phyloP scores from a whole-genome alignment of 768 basidiomycete species.

The Boletales sp. region DNA sequence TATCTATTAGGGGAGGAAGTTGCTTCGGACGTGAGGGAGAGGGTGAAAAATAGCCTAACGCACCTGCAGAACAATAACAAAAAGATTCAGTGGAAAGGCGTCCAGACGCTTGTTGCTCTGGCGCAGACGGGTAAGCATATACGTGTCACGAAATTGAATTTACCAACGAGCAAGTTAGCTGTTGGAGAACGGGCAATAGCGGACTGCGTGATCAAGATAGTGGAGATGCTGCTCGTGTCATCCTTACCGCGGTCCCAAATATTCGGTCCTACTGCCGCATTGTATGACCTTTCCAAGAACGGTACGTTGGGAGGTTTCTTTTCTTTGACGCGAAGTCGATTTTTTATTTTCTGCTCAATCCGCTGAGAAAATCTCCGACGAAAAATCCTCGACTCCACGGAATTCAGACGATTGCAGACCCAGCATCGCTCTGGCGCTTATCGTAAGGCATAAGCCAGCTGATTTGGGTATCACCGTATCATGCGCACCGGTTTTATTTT shows the following conservation, averaged over 20 bases:
- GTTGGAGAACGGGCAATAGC: constrained; percentile 1
- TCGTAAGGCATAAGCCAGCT: no score
- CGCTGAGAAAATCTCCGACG: constrained; percentile 1
- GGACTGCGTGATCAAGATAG: neutral
- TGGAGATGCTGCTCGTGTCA: neutral
- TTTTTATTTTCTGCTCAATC: neutral
- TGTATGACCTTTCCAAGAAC: constrained; percentile 5
- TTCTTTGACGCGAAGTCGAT: neutral
- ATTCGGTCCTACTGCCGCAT: neutral
- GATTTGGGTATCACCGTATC: no score
- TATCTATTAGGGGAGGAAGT: neutral
- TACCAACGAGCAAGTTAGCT: neutral
- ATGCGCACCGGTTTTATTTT: no score
- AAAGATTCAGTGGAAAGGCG: neutral
- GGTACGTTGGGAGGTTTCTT: neutral
- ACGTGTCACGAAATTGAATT: no score
- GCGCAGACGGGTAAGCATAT: constrained; percentile 1
- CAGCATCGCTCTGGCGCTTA: no score
- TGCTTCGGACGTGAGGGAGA: neutral
- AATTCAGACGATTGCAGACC: neutral
- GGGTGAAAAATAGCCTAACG: neutral
- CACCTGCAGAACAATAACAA: neutral
- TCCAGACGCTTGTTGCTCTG: constrained; percentile 3
- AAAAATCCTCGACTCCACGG: neutral
- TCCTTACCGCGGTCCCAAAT: neutral